Evolutionary conservation across 768 basidiomycete genomes (phyloP).

Genomic region (Serpula lacrymans): DNA sequence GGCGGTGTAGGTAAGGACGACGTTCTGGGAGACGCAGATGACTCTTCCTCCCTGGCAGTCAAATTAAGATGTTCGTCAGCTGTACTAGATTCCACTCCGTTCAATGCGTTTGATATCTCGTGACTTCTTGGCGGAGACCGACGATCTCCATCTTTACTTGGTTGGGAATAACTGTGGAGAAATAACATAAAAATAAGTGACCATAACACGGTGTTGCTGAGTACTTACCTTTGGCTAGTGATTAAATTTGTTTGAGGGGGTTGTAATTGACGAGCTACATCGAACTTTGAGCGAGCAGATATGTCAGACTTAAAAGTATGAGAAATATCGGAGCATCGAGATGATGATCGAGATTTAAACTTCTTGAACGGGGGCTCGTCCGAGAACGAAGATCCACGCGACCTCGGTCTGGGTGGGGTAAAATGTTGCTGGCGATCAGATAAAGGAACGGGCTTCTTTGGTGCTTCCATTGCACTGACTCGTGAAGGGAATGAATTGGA

Average conservation of each 20-base stretch:
- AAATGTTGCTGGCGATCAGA: constrained; percentile 16
- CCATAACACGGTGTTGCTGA: too few species aligned
- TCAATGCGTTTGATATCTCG: too few species aligned
- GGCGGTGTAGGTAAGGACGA: neutral
- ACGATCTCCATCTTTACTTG: too few species aligned
- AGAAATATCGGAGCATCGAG: constrained; percentile 59
- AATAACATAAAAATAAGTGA: too few species aligned
- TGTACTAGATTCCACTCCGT: too few species aligned
- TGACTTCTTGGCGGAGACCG: too few species aligned
- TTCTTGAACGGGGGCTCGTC: constrained; percentile 30
- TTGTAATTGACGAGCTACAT: too few species aligned
- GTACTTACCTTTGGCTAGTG: too few species aligned
- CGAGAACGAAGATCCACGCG: constrained; percentile 26
- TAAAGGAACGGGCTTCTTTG: neutral
- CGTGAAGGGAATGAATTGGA: constrained; percentile 22
- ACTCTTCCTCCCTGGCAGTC: too few species aligned
- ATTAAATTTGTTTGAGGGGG: too few species aligned
- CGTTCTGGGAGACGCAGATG: neutral
- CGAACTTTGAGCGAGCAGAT: constrained; percentile 25
- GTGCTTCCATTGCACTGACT: constrained; percentile 8
- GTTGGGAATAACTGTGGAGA: too few species aligned
- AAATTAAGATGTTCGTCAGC: too few species aligned
- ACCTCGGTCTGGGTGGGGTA: constrained; percentile 17
- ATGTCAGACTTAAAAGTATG: constrained; percentile 23
- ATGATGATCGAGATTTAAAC: constrained; percentile 42